Evolutionary conservation across 2,329 filamentous ascomycete genomes (phyloP), one percentile per base, ranked within the genome.

Genomic region (Paecilomyces dactylethromorphus): DNA sequence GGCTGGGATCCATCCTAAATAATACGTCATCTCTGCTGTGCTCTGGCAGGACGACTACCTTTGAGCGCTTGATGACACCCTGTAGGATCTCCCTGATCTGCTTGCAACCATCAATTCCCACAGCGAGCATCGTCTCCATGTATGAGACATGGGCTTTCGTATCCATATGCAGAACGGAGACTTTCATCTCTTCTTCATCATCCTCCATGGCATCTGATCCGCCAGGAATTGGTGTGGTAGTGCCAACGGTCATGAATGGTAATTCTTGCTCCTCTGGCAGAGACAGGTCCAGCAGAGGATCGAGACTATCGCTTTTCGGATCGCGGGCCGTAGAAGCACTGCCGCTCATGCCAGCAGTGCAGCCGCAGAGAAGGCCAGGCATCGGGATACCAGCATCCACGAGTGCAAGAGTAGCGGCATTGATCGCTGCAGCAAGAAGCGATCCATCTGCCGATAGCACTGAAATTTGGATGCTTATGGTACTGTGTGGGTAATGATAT

Each of bases 371-470:
- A 71, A 97, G 95, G 71, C 96, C 91, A 2, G 87, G 86, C 92
- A 97, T 97, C 24, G 94, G 94, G 21, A 99, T 88, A 56, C 94
- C 94, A 0, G 94, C 94, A 71, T 99, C 94, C 62, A 97, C 88
- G 22, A 97, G 85, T 0, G 94, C 94, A 12, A 99, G 84, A 0
- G 93, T 96, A 0, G 90, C 85, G 3, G 94, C 94, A 69, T 99
- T 99, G 66, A 97, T 81, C 53, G 93, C 91, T 0, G 92, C 89
- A 0, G 93, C 92, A 21, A 99, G 86, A 2, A 97, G 82, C 0
- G 90, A 92, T 29, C 94, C 94, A 73, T 99, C 94, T 65, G 95
- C 88, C 0, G 88, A 90, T 52, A 99, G 86, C 35, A 99, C 87
- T 72, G 96, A 91, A 1, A 99, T 82, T 24, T 88, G 87, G 58